Evolutionary conservation across 805 yeast genomes (phyloP).

Genomic region (Middelhovenomyces tepae): DNA sequence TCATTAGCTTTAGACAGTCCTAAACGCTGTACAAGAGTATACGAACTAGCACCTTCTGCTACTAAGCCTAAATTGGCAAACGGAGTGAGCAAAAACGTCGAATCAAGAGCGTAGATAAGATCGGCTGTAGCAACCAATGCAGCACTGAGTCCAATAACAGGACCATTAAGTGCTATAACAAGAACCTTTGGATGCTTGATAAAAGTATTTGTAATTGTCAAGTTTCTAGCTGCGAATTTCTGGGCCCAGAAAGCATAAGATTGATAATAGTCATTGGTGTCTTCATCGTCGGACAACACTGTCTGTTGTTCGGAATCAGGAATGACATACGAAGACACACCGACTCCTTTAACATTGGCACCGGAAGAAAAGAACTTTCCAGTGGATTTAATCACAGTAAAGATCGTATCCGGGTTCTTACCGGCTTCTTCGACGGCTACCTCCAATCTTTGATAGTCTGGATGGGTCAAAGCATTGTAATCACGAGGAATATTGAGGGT

Average conservation of each 20-base stretch:
- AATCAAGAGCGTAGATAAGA: conserved; percentile 55
- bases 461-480: conserved; percentile 58
- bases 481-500: conserved; percentile 53
- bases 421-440: conserved; percentile 54
- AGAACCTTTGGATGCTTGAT: conserved; percentile 63
- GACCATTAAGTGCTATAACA: conserved; percentile 74
- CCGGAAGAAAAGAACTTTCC: conserved; percentile 82
- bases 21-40: conserved; percentile 57
- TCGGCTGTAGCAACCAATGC: conserved; percentile 72
- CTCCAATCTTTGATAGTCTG: conserved; percentile 52
- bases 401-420: conserved; percentile 46
- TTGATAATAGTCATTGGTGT: conserved; percentile 11
- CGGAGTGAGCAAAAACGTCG: conserved; percentile 58
- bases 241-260: conserved; percentile 38
- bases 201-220: conserved; percentile 57
- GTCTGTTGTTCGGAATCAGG: conserved; percentile 2
- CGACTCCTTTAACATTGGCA: conserved; percentile 50
- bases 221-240: conserved; percentile 61
- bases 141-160: conserved; percentile 71
- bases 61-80: conserved; percentile 77
- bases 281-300: conserved; percentile 5
- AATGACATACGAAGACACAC: conserved; percentile 13
- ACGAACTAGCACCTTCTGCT: conserved; percentile 70
- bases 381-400: conserved; percentile 59
- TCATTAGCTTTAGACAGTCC: conserved; percentile 69